Evolutionary conservation across 768 basidiomycete genomes (phyloP), one percentile per base, ranked within the genome.

Genomic region (Leccinum disarticulatum): DNA sequence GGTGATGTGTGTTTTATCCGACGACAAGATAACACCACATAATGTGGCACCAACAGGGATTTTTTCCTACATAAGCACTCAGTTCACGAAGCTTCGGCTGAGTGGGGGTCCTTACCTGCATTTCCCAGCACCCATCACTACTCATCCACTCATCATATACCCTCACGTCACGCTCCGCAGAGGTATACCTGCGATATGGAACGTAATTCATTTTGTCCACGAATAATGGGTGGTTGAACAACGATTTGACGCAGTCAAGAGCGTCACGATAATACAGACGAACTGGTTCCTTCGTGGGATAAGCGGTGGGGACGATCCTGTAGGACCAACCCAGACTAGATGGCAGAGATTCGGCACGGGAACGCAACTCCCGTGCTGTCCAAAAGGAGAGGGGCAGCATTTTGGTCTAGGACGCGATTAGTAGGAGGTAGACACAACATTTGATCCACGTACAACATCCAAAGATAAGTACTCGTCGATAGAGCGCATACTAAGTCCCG

Each of bases 261-360:
- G 66, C 43, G 51, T 75, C 64, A 5, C 69, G 60, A 53, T 66
- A 72, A 61, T 60, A 71, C 0, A 75, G 52, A 6, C 52, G 9
- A 19, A 73, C 31, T 0, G 66, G 64, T 6, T 52, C 43, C 52
- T 71, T 74, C 4, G 61, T 73, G 15, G 65, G 56, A 55, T 56
- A 36, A 1, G 17, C 30, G 6, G 54, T 56, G 27, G 54, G 19
- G 33, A 64, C 50, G 1, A 64, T 30, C 49, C 47, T 58, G 10
- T 19, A 63, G n/a, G 59, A 57, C 69, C 73, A 74, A 36, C 15
- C 30, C 22, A 33, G 31, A 9, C 55, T 22, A 15, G 55, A 49
- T 33, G 55, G 47, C 11, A 50, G 15, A 9, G 25, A 49, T 13
- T 56, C 48, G 2, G 13, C 17, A 35, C 25, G 13, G 7, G 48